Base-by-base conservation (phyloP, 179 eudicot species). In the Silene coronaria region DNA sequence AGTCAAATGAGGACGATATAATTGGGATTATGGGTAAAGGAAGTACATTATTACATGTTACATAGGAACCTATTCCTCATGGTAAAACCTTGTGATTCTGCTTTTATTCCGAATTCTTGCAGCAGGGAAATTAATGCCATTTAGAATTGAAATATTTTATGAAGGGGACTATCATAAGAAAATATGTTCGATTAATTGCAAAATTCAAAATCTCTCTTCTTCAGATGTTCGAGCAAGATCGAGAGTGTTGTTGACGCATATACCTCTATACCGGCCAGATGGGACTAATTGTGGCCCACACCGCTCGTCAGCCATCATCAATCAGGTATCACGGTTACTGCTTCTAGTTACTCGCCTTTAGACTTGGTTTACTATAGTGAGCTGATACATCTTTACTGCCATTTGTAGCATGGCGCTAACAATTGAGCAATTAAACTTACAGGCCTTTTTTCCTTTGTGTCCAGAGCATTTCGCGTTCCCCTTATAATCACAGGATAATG, bases 161-260 rank as follows among this genome's bases (percentile, higher is more conserved):
- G 38, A 8, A 34, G 38, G 38, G 1, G 38, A 34, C 7, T 34
- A 34, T 60, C 24, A 4, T 5, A 60, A 6, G 13, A 48, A 14
- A 36, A n/a, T n/a, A 16, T 28, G 4, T 19, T 51, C 14, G 10
- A 17, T 38, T 24, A 30, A 34, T 51, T 36, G 38, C 55, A 19
- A 73, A 67, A 53, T 6, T 66, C 11, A 60, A 13, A 6, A 10
- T 6, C 65, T 27, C 16, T 64, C 77, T 82, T 78, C 14, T 70
- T 59, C 74, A 90, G 96, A 83, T 84, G 72, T 42, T 73, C 79
- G 75, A 74, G 80, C 78, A 78, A 80, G 77, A 58, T 87, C 93
- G 77, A 88, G 90, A 84, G 95, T 95, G 76, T 76, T 95, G 60
- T 85, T 95, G 85, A 89, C 93, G 55, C 99, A 92, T 79, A 92